Base-by-base conservation (phyloP, 768 basidiomycete species). In the Lentinus tigrinus region DNA sequence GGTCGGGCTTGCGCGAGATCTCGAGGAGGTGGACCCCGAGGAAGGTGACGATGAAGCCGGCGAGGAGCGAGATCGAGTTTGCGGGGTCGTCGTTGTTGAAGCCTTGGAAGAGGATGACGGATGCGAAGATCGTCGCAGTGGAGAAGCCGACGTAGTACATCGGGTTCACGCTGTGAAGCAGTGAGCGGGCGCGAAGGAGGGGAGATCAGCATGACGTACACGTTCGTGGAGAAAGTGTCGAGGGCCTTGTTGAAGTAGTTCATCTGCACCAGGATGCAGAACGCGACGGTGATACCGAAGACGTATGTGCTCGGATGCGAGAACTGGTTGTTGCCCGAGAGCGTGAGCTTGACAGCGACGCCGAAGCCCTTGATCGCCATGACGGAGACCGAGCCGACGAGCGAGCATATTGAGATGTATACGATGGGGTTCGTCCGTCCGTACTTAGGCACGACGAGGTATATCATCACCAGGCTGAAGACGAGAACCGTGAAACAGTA, bases 291-390 rank as follows among this genome's bases (percentile, higher is more conserved):
- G 49, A 93, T 78, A 37, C 86, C 94, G 66, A 98, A 96, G 24
- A 98, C 85, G 72, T 98, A 99, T n/a, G 97, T 99, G 70, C 92
- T 94, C 37, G 90, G 87, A 69, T 95, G 92, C 1, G 88, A 84
- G 69, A 99, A 91, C 73, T 99, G 97, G 73, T 98, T 99, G 69
- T 92, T 91, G 46, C 96, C 95, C 10, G 84, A 81, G 57, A 98
- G 76, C 0, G 95, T 98, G 56, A 99, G 82, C 73, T 98, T 98
- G 67, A 99, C 83, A 2, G 97, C 96, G 47, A 98, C 88, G 44
- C 97, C 97, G 67, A 99, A 94, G 47, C 95, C 96, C 77, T 99
- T 99, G 80, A 98, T 91, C 40, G 94, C 90, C 97, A 99, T 98
- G 74, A 98, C 86, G n/a, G 93, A 94, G 43, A 99, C 85, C 28